Evolutionary conservation across 805 yeast genomes (phyloP), one percentile per base, ranked within the genome.

Genomic region (Candida pseudofarinosa): DNA sequence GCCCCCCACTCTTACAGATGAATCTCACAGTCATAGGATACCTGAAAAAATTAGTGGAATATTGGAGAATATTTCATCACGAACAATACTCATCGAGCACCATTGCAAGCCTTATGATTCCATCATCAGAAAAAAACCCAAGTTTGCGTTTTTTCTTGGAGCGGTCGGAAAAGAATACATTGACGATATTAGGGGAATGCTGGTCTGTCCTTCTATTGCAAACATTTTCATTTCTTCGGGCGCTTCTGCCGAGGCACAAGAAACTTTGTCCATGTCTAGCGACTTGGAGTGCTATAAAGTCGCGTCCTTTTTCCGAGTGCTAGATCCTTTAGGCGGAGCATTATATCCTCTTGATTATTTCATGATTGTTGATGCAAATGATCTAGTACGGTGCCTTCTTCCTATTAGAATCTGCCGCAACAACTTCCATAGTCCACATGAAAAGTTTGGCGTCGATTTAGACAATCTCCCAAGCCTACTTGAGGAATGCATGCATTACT

Each of bases 281-380:
- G 46, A 51, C 35, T 35, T 42, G 5, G 52, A 55, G 39, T 62
- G 69, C 49, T 45, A 44, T 12, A 20, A 35, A 12, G 42, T 66
- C 16, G 40, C 63, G 1, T 44, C 51, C 3, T 55, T 59, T 19
- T 56, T 66, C 35, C 42, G 53, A 19, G 46, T 65, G 7, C 39
- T 55, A 17, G 65, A 65, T 38, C 72, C 72, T 4, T 39, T 63
- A 20, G 70, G 72, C 3, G 71, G 72, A 5, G 72, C 70, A 2
- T 13, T 43, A 4, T 66, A 65, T 38, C 71, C 72, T 0, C 49
- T 64, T 16, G 62, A 66, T 41, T 55, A 54, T 41, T 45, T 65
- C 39, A 38, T 58, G 12, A 51, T 62, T 3, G 41, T 54, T 14
- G 62, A 58, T 36, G 17, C 36, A 3, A 20, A 40, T n/a, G 28